Evolutionary conservation across 2,329 filamentous ascomycete species (phyloP), one percentile per base, ranked within the genome.

Genomic region (Pseudopyrenochaeta lycopersici): DNA sequence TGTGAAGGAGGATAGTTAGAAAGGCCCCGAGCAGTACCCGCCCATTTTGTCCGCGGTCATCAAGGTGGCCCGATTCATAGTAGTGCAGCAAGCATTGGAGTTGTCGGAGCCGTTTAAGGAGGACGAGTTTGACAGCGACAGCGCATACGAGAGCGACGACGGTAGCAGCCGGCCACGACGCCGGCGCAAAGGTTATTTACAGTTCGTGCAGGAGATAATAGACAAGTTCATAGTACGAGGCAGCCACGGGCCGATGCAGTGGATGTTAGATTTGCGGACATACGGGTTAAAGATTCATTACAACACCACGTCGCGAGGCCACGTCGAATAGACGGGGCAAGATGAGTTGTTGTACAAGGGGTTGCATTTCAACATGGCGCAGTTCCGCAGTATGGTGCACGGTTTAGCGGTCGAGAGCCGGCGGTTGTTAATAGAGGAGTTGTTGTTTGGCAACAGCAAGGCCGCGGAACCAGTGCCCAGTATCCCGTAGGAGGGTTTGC

Each of bases 51-150:
- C 56, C 23, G 47, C 56, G 21, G 30, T 66, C 5, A 62, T 66
- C 29, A 66, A 64, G 52, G 35, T 56, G 2, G 51, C 57, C 10
- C 45, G 49, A 27, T 66, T 64, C 33, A 63, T 65, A 40, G 55
- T 66, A 2, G 45, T 68, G n/a, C 39, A 66, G 54, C 46, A 65
- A 38, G 60, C 45, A 32, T 49, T 62, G 38, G 58, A 58, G 45
- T 41, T 49, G 40, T 54, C 29, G 7, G 45, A 33, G 32, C 36
- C 32, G 27, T 48, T 41, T 10, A 12, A 40, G 11, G 43, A 56
- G 2, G 44, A 49, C 27, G 30, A 36, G 2, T 49, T 56, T 15
- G 31, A 57, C 38, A 32, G 33, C 27, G 39, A 51, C 32, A 56
- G 49, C 36, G 41, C 47, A 32, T 56, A 56, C 38, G 29, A 49